Conservation (phyloP, 129 eudicot genomes). For the Kitagawia praeruptora region DNA sequence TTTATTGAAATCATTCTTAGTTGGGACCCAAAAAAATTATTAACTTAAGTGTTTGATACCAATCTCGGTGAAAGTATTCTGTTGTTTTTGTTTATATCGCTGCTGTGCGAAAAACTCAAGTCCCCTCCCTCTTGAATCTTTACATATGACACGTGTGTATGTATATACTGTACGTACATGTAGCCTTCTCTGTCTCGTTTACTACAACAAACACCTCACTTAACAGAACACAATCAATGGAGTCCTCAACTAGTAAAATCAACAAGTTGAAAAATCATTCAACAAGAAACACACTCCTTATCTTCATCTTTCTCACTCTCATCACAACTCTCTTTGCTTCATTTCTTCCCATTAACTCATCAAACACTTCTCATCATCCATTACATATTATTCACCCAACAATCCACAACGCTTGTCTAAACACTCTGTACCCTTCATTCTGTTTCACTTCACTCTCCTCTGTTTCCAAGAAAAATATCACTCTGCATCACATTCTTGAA, state of each 20-base stretch:
- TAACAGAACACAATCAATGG: conserved; percentile 3
- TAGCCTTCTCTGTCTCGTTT: not conserved
- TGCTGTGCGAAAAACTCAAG: no score
- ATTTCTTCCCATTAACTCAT: not conserved
- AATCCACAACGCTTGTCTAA: conserved; percentile 53
- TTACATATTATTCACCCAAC: conserved; percentile 19
- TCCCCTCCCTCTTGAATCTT: no score
- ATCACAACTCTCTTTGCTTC: conserved; percentile 7
- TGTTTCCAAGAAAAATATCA: conserved; percentile 19
- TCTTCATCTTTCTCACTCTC: conserved; percentile 9
- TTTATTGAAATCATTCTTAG: no score
- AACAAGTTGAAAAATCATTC: not conserved
- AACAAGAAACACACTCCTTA: not conserved
- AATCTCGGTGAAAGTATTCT: no score
- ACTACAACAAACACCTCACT: not conserved
- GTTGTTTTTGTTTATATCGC: no score
- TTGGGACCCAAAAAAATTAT: no score
- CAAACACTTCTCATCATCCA: not conserved
- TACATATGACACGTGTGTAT: not conserved
- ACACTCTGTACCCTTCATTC: conserved; percentile 51
- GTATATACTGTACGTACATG: not conserved
- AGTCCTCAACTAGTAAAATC: not conserved
- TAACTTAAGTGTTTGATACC: no score
- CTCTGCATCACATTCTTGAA: conserved; percentile 27
- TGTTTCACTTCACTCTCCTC: conserved; percentile 45